phyloP scores from a whole-genome alignment of 805 yeast genomes.

The Metschnikowia drakensbergensis region DNA sequence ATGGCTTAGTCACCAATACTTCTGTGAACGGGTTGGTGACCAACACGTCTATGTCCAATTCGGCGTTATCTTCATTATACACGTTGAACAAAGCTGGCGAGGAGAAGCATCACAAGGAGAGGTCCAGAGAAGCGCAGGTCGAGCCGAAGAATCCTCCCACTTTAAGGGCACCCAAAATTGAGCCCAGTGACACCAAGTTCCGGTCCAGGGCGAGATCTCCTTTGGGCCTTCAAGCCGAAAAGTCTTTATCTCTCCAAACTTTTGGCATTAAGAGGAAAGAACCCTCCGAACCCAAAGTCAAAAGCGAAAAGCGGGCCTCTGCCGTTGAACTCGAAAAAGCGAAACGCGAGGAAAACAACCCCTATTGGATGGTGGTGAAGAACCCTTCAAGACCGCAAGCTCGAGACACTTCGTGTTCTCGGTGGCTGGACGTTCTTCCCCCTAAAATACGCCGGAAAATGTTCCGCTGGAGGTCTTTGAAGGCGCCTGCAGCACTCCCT shows the following conservation, averaged over 20 bases:
- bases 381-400: slow-evolving; percentile 69
- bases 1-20: slow-evolving; percentile 22
- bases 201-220: neutral
- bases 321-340: slow-evolving; percentile 11
- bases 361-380: slow-evolving; percentile 34
- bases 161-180: neutral
- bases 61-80: slow-evolving; percentile 39
- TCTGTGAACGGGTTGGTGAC: slow-evolving; percentile 38
- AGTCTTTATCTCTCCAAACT: neutral
- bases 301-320: slow-evolving; percentile 10
- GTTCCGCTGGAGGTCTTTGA: slow-evolving; percentile 89
- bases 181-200: neutral
- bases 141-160: too few relatives aligned
- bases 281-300: neutral
- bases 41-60: slow-evolving; percentile 22
- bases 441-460: slow-evolving; percentile 57
- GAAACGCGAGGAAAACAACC: slow-evolving; percentile 14
- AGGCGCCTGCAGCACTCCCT: slow-evolving; percentile 92
- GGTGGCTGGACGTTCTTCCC: slow-evolving; percentile 93
- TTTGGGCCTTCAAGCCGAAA: neutral
- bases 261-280: neutral
- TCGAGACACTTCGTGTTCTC: slow-evolving; percentile 24
- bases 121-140: neutral
- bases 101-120: slow-evolving; percentile 1
- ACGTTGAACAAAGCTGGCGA: slow-evolving; percentile 28